Evolutionary conservation across 2,329 filamentous ascomycete genomes (phyloP).

Genomic region (Zymoseptoria passerinii): DNA sequence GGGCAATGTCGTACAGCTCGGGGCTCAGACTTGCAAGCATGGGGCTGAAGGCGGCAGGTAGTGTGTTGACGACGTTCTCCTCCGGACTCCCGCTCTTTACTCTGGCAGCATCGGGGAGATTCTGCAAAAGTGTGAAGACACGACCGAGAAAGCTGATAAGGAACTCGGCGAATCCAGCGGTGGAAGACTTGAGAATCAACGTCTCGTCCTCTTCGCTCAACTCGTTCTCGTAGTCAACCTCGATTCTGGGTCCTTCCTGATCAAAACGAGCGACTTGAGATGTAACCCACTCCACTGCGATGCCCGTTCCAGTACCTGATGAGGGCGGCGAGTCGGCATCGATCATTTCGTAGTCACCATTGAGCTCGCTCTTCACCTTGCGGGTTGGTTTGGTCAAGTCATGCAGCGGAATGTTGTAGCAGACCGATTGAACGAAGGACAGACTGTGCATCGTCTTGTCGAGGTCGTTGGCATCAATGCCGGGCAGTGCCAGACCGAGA

Average conservation of each 20-base stretch:
- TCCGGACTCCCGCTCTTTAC: conserved; percentile 87
- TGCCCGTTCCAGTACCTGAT: conserved; percentile 31
- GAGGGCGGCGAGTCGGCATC: conserved; percentile 14
- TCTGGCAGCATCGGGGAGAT: conserved; percentile 81
- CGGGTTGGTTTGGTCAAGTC: conserved; percentile 58
- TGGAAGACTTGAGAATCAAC: conserved; percentile 83
- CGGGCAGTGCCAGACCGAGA: conserved; percentile 83
- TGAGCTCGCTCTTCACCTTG: conserved; percentile 33
- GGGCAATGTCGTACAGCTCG: conserved; percentile 81
- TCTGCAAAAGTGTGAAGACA: conserved; percentile 91
- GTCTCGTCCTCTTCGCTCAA: conserved; percentile 80
- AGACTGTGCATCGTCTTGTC: conserved; percentile 94
- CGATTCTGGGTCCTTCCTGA: conserved; percentile 70
- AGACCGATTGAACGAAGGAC: conserved; percentile 89
- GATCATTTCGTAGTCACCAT: conserved; percentile 27
- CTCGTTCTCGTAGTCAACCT: conserved; percentile 76
- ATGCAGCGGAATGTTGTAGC: conserved; percentile 89
- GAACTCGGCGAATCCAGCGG: conserved; percentile 88
- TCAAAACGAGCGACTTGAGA: conserved; percentile 93
- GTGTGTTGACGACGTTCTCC: conserved; percentile 91
- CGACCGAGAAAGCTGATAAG: conserved; percentile 82
- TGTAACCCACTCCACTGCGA: conserved; percentile 90
- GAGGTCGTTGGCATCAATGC: conserved; percentile 94
- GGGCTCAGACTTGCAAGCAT: conserved; percentile 85
- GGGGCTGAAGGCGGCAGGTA: conserved; percentile 84